Conservation (phyloP, 1,284 basidiomycete species). For the Cryptococcus amylolentus region DNA sequence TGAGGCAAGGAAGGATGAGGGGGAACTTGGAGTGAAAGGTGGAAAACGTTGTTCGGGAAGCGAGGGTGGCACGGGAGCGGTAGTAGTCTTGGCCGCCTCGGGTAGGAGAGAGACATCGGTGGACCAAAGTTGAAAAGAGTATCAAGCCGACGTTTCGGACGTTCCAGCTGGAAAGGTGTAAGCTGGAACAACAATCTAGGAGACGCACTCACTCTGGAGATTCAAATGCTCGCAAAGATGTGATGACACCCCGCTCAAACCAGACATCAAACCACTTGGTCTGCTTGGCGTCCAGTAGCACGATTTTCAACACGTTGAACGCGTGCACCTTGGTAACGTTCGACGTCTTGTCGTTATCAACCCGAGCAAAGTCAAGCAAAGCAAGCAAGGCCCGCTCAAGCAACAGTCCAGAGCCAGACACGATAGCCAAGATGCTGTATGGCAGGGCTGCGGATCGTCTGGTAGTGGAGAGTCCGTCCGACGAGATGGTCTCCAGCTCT, state of each 20-base stretch:
- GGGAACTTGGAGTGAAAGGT: constrained; percentile 40
- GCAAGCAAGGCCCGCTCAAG: constrained; percentile 29
- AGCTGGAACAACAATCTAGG: constrained; percentile 1
- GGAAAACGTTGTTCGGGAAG: constrained; percentile 32
- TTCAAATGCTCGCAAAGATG: constrained; percentile 41
- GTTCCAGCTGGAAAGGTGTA: constrained; percentile 39
- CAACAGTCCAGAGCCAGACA: constrained; percentile 30
- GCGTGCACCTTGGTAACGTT: constrained; percentile 47
- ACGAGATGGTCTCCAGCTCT: constrained; percentile 38
- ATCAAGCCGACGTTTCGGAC: constrained; percentile 48
- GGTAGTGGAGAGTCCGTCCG: constrained; percentile 41
- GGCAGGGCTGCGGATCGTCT: constrained; percentile 48
- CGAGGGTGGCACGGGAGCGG: constrained; percentile 28
- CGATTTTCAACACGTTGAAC: constrained; percentile 48
- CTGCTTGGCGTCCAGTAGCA: constrained; percentile 45
- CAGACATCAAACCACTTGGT: constrained; percentile 32
- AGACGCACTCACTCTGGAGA: constrained; percentile 39
- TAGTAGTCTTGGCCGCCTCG: constrained; percentile 30
- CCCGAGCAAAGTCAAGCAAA: constrained; percentile 32
- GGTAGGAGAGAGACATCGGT: constrained; percentile 33
- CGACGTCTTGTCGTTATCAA: constrained; percentile 25
- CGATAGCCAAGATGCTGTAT: constrained; percentile 41
- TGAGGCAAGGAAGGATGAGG: constrained; percentile 32
- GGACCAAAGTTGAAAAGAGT: constrained; percentile 44
- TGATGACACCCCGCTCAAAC: constrained; percentile 41